Base-by-base conservation (phyloP, 306 rosid genomes). In the Prunus campanulata region DNA sequence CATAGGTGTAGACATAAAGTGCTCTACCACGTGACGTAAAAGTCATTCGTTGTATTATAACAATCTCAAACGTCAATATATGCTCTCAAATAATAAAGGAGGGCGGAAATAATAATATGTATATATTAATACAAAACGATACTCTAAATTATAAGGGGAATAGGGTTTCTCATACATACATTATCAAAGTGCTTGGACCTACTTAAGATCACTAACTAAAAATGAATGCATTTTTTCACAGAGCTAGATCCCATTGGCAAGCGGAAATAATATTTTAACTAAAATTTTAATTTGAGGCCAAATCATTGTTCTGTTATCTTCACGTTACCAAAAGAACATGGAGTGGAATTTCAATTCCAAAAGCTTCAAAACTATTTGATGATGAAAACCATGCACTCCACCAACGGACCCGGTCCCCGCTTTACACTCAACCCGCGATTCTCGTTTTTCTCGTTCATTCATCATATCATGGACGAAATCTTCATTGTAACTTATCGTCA, bases 301-400 rank as follows among this genome's bases (percentile, higher is more conserved):
- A 62, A 62, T 29, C 5, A 62, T 62, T 62, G 42, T 54, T 59
- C 55, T 64, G 79, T 79, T 9, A 2, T 16, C 13, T 0, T 4
- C 70, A 79, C 75, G 63, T 25, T 15, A 5, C 8, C 2, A 35
- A 11, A 18, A 48, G 11, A 30, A 51, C 54, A 74, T 66, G 83
- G 61, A 14, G 20, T 14, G 3, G 47, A 65, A 65, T 32, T 65
- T 12, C 65, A 19, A 65, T 65, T 8, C 49, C 49, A 65, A 65
- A 9, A 19, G 69, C 49, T 0, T 11, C 8, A 54, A 6, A 6
- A 66, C 20, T 57, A 25, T 65, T 61, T 67, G 80, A 79, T 49
- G 72, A 68, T 68, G 76, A 73, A 79, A 69, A 77, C 82, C 72
- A 62, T 64, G 68, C 73, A 66, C 57, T 59, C 54, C 15, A 46